Base-by-base conservation (phyloP, 1,284 basidiomycete species). In the Cryptococcus sp. region DNA sequence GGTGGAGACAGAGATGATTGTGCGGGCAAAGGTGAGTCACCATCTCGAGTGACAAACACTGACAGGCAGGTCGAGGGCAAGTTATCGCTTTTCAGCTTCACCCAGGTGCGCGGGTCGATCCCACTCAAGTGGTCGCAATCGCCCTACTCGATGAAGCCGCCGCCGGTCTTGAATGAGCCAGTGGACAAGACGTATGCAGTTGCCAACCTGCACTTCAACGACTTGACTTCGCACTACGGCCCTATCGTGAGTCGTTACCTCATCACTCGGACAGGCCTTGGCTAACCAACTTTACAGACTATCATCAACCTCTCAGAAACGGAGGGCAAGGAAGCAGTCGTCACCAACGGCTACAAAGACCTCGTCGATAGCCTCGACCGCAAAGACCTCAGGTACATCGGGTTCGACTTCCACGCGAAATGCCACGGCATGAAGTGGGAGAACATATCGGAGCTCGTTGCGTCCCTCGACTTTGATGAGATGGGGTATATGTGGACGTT, bases 401-500 rank as follows among this genome's bases (percentile, higher is more conserved):
- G 63, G 60, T 96, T 93, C 69, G 92, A 96, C 72, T 97, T 97
- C 75, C 94, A 97, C 75, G 82, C 81, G 8, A 89, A 94, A 74
- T 95, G 76, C 59, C 64, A 73, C 48, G 73, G 70, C 15, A 74
- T 72, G 70, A 72, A 75, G 84, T 95, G 78, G 69, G 93, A 96
- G 78, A 94, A 95, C 58, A 92, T 98, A 52, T 83, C 84, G 6
- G 87, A 87, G 58, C 81, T 98, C 35, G 83, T 90, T 53, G 76
- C 81, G n/a, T 75, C 81, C 36, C 81, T 93, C 71, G 84, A 87
- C 60, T 92, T 94, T 68, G 85, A 87, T 61, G 71, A 81, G 51
- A 88, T 92, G 81, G 89, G 89, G 83, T 94, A 88, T 71, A 83
- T 90, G 61, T 96, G 92, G 92, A 82, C 88, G 11, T 87, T 88